Base-by-base conservation (phyloP, 306 rosid species). In the Cucurbita argyrosperma region DNA sequence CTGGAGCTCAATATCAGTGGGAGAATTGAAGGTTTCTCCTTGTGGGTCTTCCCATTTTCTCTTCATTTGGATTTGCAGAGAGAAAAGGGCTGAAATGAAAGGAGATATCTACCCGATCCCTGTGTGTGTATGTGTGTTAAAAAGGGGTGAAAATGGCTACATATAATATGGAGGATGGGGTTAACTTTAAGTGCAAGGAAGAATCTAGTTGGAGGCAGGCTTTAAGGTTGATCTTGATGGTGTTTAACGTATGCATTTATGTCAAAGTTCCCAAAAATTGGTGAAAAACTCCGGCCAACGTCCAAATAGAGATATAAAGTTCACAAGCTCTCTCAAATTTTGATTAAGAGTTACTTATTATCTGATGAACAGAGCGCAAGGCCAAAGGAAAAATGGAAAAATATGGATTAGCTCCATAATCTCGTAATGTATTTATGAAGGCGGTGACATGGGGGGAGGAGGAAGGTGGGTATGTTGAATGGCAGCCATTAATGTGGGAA, bases 1-100 rank as follows among this genome's bases (percentile, higher is more conserved):
- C 19, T 81, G 86, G 55, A 86, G 89, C 71, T 83, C 92, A 4
- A 83, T 77, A 47, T 84, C 86, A 50, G 82, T 74, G 6, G 71
- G 37, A 78, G 88, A 79, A 40, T 84, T 82, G 59, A 75, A 35
- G 57, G 83, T 81, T 43, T 87, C 81, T n/a, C 30, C 37, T 62
- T 73, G 62, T 45, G 78, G 46, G 8, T 54, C 53, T 74, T 78
- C 74, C 82, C 81, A 73, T 70, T 75, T 84, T 70, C 80, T 75
- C 61, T 64, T 83, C 84, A 72, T 74, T 59, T 74, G 56, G 77
- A 57, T 74, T 74, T 50, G 60, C n/a, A 55, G 30, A 60, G 65
- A 58, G 9, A 73, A 19, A 19, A 52, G 40, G 37, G 19, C 15
- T 10, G 15, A 50, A 13, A 10, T 40, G 76, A 43, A 45, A 26